Base-by-base conservation (phyloP, 106 monocot species). In the Acorus gramineus region DNA sequence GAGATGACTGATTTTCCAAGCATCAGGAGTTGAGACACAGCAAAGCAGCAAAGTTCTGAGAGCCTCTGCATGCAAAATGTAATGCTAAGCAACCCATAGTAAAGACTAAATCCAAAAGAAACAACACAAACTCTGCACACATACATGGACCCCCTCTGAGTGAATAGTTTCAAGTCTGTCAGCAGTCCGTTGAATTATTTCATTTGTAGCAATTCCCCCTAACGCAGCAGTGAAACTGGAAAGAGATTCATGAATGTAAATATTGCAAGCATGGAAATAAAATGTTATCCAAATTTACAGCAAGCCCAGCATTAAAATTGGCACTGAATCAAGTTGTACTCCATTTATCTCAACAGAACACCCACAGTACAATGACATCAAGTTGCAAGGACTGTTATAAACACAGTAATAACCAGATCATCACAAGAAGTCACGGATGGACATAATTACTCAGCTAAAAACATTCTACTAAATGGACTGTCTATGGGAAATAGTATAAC, bases 101-200 rank as follows among this genome's bases (percentile, higher is more conserved):
- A 2, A 51, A 42, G 10, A 8, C 7, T 42, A 4, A n/a, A 56
- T 64, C 42, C 3, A 11, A 57, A 46, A 42, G 44, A 51, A 53
- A 52, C 42, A 28, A 50, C 3, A 65, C 9, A 62, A 74, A 44
- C 42, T 49, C 14, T 46, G n/a, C 28, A 10, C 56, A 57, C 83
- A 57, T 79, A 93, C 93, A 77, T 93, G 93, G 74, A 93, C 79
- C 51, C 86, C 85, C 77, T 93, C 93, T 62, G 93, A 81, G 60
- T 86, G 86, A 70, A 89, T 66, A 3, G 71, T 79, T 65, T 93
- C 93, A 7, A 93, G 89, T 68, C 89, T 86, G 65, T 81, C 68
- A 67, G 79, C 74, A 60, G 93, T 83, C 72, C 73, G 73, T 62
- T 86, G 83, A 49, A 80, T 65, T 12, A 89, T 69, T 61, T 93